These are phyloP conservation scores for Nepenthes gracilis DNA, from an alignment of 148 eudicot species.

Conservation along the genomic window DNA sequence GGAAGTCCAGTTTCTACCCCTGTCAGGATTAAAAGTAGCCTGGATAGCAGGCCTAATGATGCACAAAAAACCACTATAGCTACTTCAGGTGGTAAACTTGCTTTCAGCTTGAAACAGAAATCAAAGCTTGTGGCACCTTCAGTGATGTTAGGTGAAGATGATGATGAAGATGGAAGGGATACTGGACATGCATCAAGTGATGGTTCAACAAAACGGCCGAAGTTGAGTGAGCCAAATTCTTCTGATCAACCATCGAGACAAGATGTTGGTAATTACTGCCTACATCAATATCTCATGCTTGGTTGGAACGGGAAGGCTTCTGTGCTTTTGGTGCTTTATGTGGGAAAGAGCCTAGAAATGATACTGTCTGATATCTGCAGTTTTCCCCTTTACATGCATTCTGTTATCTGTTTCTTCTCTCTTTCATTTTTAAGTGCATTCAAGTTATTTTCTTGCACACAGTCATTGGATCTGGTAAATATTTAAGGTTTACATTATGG, in stretches of 20 bases:
- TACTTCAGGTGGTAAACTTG: slow-evolving; percentile 72
- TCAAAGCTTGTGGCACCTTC: slow-evolving; percentile 73
- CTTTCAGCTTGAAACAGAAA: slow-evolving; percentile 87
- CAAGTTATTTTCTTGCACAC: too few relatives aligned
- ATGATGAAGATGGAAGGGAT: slow-evolving; percentile 30
- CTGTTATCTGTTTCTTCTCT: too few relatives aligned
- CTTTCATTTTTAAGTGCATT: too few relatives aligned
- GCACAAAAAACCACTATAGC: slow-evolving; percentile 18
- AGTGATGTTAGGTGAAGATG: slow-evolving; percentile 73
- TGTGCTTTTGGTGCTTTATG: not conserved
- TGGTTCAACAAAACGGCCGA: slow-evolving; percentile 24
- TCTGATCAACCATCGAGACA: slow-evolving; percentile 14
- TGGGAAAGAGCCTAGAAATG: not conserved
- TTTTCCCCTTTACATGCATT: too few relatives aligned
- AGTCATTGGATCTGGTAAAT: too few relatives aligned
- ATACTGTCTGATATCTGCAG: not conserved
- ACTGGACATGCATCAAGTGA: slow-evolving; percentile 17
- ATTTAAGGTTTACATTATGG: too few relatives aligned
- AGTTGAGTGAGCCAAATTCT: slow-evolving; percentile 19
- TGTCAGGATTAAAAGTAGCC: slow-evolving; percentile 27
- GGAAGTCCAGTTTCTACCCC: slow-evolving; percentile 34
- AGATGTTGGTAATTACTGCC: slow-evolving; percentile 37
- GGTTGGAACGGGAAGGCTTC: not conserved
- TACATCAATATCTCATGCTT: slow-evolving; percentile 10
- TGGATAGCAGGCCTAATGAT: slow-evolving; percentile 27